These are phyloP conservation scores for Prunus mira DNA, from an alignment of 306 rosid genomes.

Conservation along the genomic window DNA sequence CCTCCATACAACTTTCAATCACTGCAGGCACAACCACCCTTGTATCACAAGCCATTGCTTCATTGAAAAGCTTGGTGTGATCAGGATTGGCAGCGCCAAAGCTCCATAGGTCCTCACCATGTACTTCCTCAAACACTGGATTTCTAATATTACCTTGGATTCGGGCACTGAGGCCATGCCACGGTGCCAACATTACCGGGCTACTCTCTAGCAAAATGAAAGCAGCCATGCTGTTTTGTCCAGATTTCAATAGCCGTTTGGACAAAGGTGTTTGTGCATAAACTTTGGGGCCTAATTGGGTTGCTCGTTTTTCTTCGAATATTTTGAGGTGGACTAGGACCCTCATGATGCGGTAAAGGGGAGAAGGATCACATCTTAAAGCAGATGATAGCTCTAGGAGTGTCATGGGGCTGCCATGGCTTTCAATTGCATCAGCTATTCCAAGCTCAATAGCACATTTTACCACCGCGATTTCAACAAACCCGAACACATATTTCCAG, in stretches of 20 bases:
- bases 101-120: slow-evolving; percentile 56
- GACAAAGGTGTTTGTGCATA: slow-evolving; percentile 37
- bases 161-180: slow-evolving; percentile 28
- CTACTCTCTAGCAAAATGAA: slow-evolving; percentile 18
- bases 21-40: slow-evolving; percentile 28
- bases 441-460: slow-evolving; percentile 68
- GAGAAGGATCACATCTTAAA: slow-evolving; percentile 28
- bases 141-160: slow-evolving; percentile 7
- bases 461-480: slow-evolving; percentile 51
- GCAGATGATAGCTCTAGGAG: slow-evolving; percentile 44
- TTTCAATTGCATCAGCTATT: slow-evolving; percentile 61
- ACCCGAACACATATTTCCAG: slow-evolving; percentile 55
- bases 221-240: slow-evolving; percentile 29
- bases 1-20: slow-evolving; percentile 33
- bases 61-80: slow-evolving; percentile 46
- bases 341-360: slow-evolving; percentile 44
- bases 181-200: slow-evolving; percentile 31
- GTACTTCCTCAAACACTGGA: slow-evolving; percentile 32
- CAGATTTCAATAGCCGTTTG: slow-evolving; percentile 9
- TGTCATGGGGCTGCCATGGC: slow-evolving; percentile 45
- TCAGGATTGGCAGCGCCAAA: slow-evolving; percentile 25
- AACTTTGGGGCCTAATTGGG: not conserved
- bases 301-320: slow-evolving; percentile 33
- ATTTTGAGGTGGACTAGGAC: slow-evolving; percentile 38
- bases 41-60: slow-evolving; percentile 64